Base-by-base conservation (phyloP, 192 early-diverging fungal species). In the Borealophlyctis nickersoniae region DNA sequence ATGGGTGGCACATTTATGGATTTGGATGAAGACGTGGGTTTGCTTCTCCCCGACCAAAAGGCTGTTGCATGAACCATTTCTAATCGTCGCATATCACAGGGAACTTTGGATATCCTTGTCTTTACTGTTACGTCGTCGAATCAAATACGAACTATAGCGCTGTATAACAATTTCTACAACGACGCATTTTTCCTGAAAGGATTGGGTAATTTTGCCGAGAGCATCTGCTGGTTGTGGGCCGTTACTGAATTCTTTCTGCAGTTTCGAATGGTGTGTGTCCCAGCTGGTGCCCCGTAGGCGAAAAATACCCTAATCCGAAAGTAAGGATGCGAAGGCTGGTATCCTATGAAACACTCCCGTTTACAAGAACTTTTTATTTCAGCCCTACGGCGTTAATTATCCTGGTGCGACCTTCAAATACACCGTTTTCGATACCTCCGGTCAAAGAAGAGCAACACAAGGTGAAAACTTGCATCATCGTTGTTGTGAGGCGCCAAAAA, bases 101-200 rank as follows among this genome's bases (percentile, higher is more conserved):
- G 91, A 2, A 86, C 86, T 0, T 66, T 89, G 60, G 95, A 95
- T 74, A 85, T 95, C 9, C 71, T 98, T 32, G 73, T 92, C 19
- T 74, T 85, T 33, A 79, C 78, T 58, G 58, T 62, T 50, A 19
- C 60, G 28, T 2, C 61, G 69, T n/a, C n/a, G n/a, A 22, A 67
- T 62, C 23, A 51, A 56, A 30, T 78, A 77, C 73, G 79, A 58
- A 75, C 78, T 23, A 62, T 78, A 0, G 81, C 86, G 49, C 77
- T 94, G 26, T 82, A 87, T 63, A 98, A 98, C 75, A 92, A 92
- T 63, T 94, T 89, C 63, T 93, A 90, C 66, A 92, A 88, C 57
- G 95, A 98, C 71, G 95, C 92, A 13, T 95, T 95, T 61, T 98
- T 98, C 72, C 73, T 95, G 63, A 95, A 95, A 69, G 84, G 90